Base-by-base conservation (phyloP, 306 rosid genomes). In the Lathyrus sativus region DNA sequence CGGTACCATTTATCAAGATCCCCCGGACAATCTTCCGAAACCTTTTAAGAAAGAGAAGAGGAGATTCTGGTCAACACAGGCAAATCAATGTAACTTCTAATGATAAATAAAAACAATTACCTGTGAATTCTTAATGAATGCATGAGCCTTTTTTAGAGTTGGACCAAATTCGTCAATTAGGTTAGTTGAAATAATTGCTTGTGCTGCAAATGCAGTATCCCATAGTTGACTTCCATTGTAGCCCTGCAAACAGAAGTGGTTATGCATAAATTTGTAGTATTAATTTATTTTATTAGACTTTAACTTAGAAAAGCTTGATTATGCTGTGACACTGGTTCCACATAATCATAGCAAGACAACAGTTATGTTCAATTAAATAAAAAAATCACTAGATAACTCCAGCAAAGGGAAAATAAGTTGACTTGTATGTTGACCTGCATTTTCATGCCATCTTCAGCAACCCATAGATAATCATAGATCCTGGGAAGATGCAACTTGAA, bases 371-470 rank as follows among this genome's bases (percentile, higher is more conserved):
- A 68, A 58, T 58, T 67, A 22, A 39, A 68, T 60, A 38, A 67
- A 51, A 72, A 76, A 9, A 17, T 24, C 74, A 65, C 50, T 51
- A 56, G 18, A 64, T 69, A 67, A 65, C 43, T 73, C 51, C 5
- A 42, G 53, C 57, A 77, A 78, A 67, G 46, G 71, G 72, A 74
- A 33, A 57, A 60, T 70, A 60, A 56, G 82, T 74, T 74, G 67
- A 70, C 29, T 60, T 60, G 67, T 53, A 60, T 57, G 62, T 54
- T 45, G 18, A 89, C 96, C 95, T 92, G 92, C 91, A 92, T 87
- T 82, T 89, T 92, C 95, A 92, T 89, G 79, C 96, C 98, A 74
- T 89, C 98, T 80, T 92, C 98, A 78, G 92, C 95, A 76, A 89
- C 45, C 98, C 98, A 92, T 53, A 92, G 75, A 74, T 81, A 89